phyloP scores from a whole-genome alignment of 441 rosid genomes.

The Populus hybrid region DNA sequence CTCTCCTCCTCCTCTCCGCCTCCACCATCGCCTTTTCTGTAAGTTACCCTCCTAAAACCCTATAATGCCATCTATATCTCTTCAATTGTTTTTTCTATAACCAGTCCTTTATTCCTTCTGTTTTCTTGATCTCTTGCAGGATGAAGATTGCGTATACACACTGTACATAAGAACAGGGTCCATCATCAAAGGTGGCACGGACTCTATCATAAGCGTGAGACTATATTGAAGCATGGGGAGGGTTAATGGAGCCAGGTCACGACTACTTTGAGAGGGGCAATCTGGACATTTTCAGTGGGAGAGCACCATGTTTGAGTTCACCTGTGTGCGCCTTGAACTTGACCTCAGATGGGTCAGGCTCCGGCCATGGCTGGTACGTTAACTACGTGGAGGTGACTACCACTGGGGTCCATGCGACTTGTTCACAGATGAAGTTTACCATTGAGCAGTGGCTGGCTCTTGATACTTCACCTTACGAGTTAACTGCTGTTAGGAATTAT shows the following conservation, averaged over 20 bases:
- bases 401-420: conserved; percentile 43
- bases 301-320: conserved; percentile 42
- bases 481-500: conserved; percentile 41
- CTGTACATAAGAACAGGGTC: conserved; percentile 68
- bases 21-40: conserved; percentile 35
- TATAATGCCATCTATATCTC: background rate
- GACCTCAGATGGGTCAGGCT: conserved; percentile 66
- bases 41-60: conserved; percentile 17
- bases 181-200: conserved; percentile 71
- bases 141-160: conserved; percentile 63
- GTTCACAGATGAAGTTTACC: conserved; percentile 45
- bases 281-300: conserved; percentile 78
- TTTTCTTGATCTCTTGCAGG: conserved; percentile 21
- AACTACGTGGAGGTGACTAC: conserved; percentile 63
- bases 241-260: conserved; percentile 60
- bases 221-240: conserved; percentile 69
- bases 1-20: conserved; percentile 31
- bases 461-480: conserved; percentile 54
- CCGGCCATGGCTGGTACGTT: conserved; percentile 70
- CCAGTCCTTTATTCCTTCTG: background rate
- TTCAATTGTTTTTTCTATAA: background rate
- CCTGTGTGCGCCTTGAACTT: conserved; percentile 64
- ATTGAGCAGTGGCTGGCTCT: conserved; percentile 79
- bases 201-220: conserved; percentile 49
- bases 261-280: conserved; percentile 83